phyloP scores from a whole-genome alignment of 2,329 filamentous ascomycete species.

The Ascochyta lentis region DNA sequence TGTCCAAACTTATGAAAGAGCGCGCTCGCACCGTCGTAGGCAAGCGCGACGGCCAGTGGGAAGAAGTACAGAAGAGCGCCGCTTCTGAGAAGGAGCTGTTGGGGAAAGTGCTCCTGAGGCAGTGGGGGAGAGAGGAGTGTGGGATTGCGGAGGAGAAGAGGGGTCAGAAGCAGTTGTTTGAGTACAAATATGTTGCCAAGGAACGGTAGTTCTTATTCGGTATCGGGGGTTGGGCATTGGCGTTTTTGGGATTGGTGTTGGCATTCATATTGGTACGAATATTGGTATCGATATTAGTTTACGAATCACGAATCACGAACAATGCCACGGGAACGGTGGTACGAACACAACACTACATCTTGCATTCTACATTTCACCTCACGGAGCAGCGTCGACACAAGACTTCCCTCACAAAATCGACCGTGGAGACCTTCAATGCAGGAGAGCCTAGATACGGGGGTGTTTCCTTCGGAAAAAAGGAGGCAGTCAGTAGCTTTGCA shows the following conservation, averaged over 20 bases:
- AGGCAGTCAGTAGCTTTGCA: too few relatives aligned
- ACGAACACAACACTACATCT: too few relatives aligned
- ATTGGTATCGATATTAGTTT: not conserved
- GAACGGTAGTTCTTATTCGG: not conserved
- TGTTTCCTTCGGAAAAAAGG: too few relatives aligned
- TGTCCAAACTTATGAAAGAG: constrained; percentile 42
- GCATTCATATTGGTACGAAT: not conserved
- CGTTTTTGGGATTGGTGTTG: not conserved
- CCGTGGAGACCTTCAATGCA: too few relatives aligned
- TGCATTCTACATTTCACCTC: too few relatives aligned
- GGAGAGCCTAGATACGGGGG: too few relatives aligned
- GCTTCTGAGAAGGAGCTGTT: constrained; percentile 39
- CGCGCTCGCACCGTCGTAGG: constrained; percentile 38
- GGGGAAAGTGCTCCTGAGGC: constrained; percentile 42
- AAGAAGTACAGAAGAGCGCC: constrained; percentile 30
- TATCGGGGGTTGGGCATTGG: not conserved
- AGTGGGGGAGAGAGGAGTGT: constrained; percentile 47
- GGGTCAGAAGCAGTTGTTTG: constrained; percentile 35
- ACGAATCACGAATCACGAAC: not conserved
- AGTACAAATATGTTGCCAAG: constrained; percentile 39
- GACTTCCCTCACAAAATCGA: too few relatives aligned
- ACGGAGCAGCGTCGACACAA: too few relatives aligned
- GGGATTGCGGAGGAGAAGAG: constrained; percentile 31
- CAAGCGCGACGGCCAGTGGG: constrained; percentile 46
- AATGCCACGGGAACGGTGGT: not conserved